Base-by-base conservation (phyloP, 2,329 filamentous ascomycete species). In the Neofusicoccum ribis region DNA sequence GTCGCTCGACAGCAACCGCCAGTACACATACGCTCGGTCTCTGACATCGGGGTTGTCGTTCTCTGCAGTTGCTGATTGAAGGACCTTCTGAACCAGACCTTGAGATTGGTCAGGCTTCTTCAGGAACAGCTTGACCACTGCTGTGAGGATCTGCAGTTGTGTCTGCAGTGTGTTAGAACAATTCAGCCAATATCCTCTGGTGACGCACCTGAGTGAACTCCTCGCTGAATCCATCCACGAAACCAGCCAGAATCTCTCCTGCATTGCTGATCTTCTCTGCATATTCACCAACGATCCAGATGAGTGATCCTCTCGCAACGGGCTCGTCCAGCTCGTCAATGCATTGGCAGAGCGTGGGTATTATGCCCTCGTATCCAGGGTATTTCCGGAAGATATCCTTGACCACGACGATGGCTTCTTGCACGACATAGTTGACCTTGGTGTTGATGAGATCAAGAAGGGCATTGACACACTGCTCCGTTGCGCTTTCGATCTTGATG, bases 251-350 rank as follows among this genome's bases (percentile, higher is more conserved):
- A 68, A 99, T 98, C 71, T 98, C 92, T 69, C 93, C 93, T n/a
- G 95, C 95, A 72, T 99, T 98, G 81, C 88, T 96, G 74, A 99
- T 99, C 84, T 99, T 99, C 82, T 99, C 95, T 0, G 95, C 95
- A 76, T 99, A 99, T 77, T 99, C 95, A 70, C 95, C 95, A 5
- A 99, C 94, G 70, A 99, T 98, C 95, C 95, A 99, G 73, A 99
- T 98, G 66, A 99, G 82, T 23, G 94, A 91, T 2, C 91, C 93
- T 73, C 95, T 85, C 6, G 95, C 95, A 72, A 93, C 89, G 1
- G 94, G 93, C 78, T 99, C 95, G 74, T 99, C 95, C 69, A 99
- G 79, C 71, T 99, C 95, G 72, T 99, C 95, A 67, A 99, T 97
- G 74, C 96, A 92, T 77, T 97, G 88, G 82, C 96, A 99, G 14